Base-by-base conservation (phyloP, 352 stramenopile genomes). In the Globisporangium megalacanthum region DNA sequence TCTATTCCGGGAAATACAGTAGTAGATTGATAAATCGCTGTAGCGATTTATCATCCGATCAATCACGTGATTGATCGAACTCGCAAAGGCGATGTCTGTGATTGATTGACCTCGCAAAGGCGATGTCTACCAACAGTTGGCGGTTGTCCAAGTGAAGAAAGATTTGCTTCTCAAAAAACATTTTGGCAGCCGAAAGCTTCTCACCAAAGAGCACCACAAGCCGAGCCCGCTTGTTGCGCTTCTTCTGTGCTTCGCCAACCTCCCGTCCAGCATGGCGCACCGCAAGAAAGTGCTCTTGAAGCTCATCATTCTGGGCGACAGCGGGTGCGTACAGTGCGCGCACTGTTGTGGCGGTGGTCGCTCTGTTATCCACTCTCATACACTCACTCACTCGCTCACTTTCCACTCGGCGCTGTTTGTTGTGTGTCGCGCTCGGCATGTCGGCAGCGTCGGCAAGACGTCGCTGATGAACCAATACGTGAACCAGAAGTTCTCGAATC, bases 401-500 rank as follows among this genome's bases (percentile, higher is more conserved):
- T 17, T 5, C 14, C 25, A 29, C 25, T 29, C 25, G 25, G 25
- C 25, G 25, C 4, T 29, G 4, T 29, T 29, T 29, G 25, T 57
- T 42, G 22, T 41, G 1, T 19, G 35, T 29, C 57, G 36, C n/a
- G 22, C 39, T 56, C 33, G 15, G 15, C 19, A 10, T 22, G 33
- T 51, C 7, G 29, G 31, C 64, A 98, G 96, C 46, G 97, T 99
- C 33, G 97, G 97, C 56, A 99, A 99, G 82, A 99, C 97, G 48
- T 99, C 94, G 49, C 77, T 99, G 36, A 99, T 99, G 97, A 98
- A 99, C 77, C 95, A 98, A 70, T 99, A 98, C 76, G 94, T 99
- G 59, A 98, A 98, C 58, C 91, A 99, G 63, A 98, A 97, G 72
- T 99, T 99, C 75, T 97, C 89, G 36, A 97, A 94, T 60, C 96